Conservation (phyloP, 345 rosid species). For the Jatropha curcas region DNA sequence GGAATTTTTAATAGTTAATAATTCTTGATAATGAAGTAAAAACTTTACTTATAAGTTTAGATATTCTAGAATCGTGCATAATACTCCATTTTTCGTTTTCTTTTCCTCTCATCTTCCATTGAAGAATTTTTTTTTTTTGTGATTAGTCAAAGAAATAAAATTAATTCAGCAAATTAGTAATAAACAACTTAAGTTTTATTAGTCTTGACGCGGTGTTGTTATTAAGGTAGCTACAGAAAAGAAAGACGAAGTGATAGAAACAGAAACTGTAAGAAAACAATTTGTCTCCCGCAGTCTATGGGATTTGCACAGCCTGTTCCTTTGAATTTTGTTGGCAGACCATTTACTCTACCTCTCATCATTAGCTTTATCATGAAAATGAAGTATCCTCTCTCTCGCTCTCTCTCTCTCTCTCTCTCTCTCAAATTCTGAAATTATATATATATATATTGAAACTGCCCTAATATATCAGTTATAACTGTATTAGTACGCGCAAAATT, state of each 20-base stretch:
- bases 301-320: constrained; percentile 43
- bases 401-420: background rate
- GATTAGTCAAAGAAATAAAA: constrained; percentile 7
- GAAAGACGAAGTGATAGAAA: constrained; percentile 22
- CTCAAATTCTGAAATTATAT: no score
- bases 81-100: no score
- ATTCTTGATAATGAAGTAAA: no score
- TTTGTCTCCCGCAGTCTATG: constrained; percentile 38
- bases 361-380: constrained; percentile 20
- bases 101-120: no score
- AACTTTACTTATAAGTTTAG: no score
- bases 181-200: background rate
- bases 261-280: background rate
- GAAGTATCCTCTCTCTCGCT: constrained; percentile 18
- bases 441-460: no score
- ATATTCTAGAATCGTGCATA: no score
- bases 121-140: no score
- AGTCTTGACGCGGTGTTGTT: constrained; percentile 42
- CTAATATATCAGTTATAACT: no score
- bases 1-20: no score
- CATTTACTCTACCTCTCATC: background rate
- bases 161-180: no score
- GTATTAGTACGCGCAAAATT: no score
- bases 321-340: constrained; percentile 23
- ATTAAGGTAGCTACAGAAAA: constrained; percentile 1